Conservation (phyloP, 768 basidiomycete species). For the Lentinula sp. region DNA sequence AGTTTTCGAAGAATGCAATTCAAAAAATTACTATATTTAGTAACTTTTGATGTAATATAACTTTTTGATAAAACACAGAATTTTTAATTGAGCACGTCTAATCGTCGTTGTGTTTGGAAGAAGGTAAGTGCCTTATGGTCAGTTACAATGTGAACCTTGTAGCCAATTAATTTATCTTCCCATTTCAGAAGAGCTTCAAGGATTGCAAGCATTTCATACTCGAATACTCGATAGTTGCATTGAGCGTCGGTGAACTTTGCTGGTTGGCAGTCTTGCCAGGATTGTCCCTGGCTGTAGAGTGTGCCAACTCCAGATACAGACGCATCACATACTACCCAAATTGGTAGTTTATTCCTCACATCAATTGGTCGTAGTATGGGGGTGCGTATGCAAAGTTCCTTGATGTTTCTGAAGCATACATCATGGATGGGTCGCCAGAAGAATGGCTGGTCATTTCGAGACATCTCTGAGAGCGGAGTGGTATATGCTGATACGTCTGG, state of each 20-base stretch:
- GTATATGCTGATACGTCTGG: conserved; percentile 19
- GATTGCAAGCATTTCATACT: conserved; percentile 12
- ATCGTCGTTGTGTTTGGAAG: conserved; percentile 11
- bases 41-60: too few species aligned
- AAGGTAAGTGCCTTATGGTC: conserved; percentile 19
- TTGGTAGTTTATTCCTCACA: neutral
- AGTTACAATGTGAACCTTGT: conserved; percentile 14
- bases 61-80: too few species aligned
- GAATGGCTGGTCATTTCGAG: conserved; percentile 14
- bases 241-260: conserved; percentile 21
- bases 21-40: too few species aligned
- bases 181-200: conserved; percentile 17
- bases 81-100: too few species aligned
- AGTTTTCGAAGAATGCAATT: too few species aligned
- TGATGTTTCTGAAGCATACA: conserved; percentile 13
- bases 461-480: conserved; percentile 14
- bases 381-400: conserved; percentile 4
- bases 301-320: neutral
- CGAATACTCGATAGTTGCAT: conserved; percentile 14
- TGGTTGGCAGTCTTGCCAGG: conserved; percentile 17
- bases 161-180: conserved; percentile 20
- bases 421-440: conserved; percentile 16
- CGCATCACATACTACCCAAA: conserved; percentile 1
- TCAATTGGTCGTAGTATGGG: conserved; percentile 3
- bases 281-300: conserved; percentile 18